Conservation (phyloP, 2,329 filamentous ascomycete species). For the Aspergillus phoenicis region DNA sequence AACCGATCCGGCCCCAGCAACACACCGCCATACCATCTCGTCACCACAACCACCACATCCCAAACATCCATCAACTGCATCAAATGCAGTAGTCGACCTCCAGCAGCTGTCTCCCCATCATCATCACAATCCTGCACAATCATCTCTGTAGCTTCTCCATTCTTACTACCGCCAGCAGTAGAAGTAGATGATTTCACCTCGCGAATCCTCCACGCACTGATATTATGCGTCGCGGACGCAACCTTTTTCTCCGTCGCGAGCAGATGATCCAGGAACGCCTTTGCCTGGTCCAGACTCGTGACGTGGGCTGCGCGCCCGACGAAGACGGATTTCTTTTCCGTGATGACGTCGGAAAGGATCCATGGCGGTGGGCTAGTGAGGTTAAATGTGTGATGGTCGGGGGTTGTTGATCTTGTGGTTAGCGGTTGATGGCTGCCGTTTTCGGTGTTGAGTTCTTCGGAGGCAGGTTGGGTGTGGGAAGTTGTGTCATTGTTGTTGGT, state of each 20-base stretch:
- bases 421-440: neutral
- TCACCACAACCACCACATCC: constrained; percentile 90
- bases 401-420: constrained; percentile 21
- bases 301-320: constrained; percentile 75
- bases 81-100: constrained; percentile 79
- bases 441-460: neutral
- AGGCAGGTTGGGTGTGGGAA: constrained; percentile 8
- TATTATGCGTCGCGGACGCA: constrained; percentile 89
- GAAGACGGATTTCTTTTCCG: constrained; percentile 87
- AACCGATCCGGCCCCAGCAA: constrained; percentile 88
- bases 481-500: constrained; percentile 2
- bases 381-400: constrained; percentile 28
- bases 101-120: constrained; percentile 92
- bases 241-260: constrained; percentile 81
- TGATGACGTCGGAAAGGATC: constrained; percentile 71
- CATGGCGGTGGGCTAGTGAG: constrained; percentile 60
- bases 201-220: constrained; percentile 87
- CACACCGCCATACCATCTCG: constrained; percentile 91
- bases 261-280: constrained; percentile 71
- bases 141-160: constrained; percentile 47
- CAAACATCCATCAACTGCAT: constrained; percentile 95
- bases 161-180: constrained; percentile 5
- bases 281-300: constrained; percentile 69
- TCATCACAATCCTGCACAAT: constrained; percentile 90
- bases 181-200: constrained; percentile 25